phyloP scores from a whole-genome alignment of 108 stramenopile species.

The Nitzschia sp. region DNA sequence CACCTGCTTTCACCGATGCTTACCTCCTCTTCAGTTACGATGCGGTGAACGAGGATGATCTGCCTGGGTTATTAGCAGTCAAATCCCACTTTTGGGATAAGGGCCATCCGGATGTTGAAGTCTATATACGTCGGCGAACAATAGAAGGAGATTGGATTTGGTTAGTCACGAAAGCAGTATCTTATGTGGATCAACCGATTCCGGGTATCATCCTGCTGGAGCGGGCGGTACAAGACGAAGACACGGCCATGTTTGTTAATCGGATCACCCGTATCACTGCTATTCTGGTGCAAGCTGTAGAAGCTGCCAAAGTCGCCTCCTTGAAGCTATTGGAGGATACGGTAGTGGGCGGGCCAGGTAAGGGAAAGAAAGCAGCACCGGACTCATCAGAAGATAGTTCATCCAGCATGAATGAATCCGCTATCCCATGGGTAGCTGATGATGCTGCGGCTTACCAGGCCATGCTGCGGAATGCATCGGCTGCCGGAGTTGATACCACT shows the following conservation, averaged over 20 bases:
- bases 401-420: not conserved
- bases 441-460: constrained; percentile 62
- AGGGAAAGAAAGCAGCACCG: not conserved
- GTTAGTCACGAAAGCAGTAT: constrained; percentile 71
- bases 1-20: not conserved
- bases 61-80: constrained; percentile 71
- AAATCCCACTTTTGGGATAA: constrained; percentile 88
- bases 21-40: no score
- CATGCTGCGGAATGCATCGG: constrained; percentile 45
- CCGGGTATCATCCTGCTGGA: constrained; percentile 72
- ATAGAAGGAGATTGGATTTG: constrained; percentile 77
- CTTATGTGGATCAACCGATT: constrained; percentile 65
- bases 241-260: constrained; percentile 39
- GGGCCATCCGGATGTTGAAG: constrained; percentile 73
- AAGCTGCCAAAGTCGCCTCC: constrained; percentile 48
- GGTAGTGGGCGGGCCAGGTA: not conserved
- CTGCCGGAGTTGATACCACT: constrained; percentile 23
- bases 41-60: constrained; percentile 75
- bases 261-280: constrained; percentile 68
- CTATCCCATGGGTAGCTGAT: constrained; percentile 37
- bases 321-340: constrained; percentile 1
- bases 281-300: constrained; percentile 69
- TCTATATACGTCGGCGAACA: constrained; percentile 64
- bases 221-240: constrained; percentile 41
- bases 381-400: constrained; percentile 15